Percentiles rank a stretch among this genome's conserved stretches.
phyloP scores from a whole-genome alignment of 1,139 yeast genomes.

The Sugiyamaella castrensis region DNA sequence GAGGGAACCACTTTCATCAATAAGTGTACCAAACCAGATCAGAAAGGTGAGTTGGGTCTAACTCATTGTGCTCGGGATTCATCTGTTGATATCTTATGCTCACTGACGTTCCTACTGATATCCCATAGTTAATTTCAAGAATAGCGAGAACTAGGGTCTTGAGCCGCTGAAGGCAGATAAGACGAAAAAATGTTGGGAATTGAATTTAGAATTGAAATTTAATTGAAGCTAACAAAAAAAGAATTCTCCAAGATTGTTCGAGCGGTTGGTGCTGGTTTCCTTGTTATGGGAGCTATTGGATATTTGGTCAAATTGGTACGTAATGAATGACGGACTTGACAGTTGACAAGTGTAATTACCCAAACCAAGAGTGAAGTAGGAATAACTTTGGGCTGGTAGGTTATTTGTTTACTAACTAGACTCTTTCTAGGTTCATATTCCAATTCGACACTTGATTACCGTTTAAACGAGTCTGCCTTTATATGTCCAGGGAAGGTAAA shows the following conservation, averaged over 20 bases:
- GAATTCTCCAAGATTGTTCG: conserved; percentile 86
- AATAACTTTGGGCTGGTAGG: too few species aligned
- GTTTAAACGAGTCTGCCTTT: conserved; percentile 48
- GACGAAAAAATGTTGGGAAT: too few species aligned
- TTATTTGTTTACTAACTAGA: background rate
- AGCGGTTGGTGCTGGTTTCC: conserved; percentile 95
- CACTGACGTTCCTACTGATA: background rate
- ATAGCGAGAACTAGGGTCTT: background rate
- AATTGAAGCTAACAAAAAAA: conserved; percentile 21
- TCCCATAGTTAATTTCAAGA: too few species aligned
- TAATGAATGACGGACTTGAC: too few species aligned
- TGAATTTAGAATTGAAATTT: background rate
- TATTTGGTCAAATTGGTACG: conserved; percentile 78
- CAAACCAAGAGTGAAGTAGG: too few species aligned
- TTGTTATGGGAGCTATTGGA: conserved; percentile 98
- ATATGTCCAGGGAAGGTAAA: too few species aligned
- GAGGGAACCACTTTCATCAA: conserved; percentile 86
- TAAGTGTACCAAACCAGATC: conserved; percentile 91
- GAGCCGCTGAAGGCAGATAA: background rate
- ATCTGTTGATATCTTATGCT: background rate
- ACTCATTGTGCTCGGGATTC: too few species aligned
- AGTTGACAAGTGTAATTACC: too few species aligned
- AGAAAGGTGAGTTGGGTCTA: conserved; percentile 58
- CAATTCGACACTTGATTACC: conserved; percentile 88
- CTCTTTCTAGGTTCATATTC: conserved; percentile 67